Conservation (phyloP, 768 basidiomycete species). For the Boletellus sp. region DNA sequence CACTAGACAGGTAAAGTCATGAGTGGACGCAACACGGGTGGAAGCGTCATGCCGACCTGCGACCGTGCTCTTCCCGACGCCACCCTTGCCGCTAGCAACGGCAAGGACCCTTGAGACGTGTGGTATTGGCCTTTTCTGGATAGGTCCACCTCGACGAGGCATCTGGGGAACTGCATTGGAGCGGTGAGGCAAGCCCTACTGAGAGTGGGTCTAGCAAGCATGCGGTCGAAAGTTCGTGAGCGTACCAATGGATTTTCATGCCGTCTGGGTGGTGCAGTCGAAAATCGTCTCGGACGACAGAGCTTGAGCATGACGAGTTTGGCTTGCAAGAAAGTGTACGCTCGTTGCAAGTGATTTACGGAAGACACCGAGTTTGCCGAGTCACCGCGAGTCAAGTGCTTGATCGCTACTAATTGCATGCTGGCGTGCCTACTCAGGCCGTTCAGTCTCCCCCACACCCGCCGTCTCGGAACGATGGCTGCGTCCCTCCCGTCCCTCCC, state of each 20-base stretch:
- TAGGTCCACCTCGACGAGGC: constrained; percentile 52
- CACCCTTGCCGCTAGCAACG: constrained; percentile 92
- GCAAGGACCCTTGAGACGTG: constrained; percentile 79
- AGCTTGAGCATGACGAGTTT: constrained; percentile 7
- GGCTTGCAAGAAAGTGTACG: no score
- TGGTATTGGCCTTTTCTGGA: constrained; percentile 55
- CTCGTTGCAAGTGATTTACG: no score
- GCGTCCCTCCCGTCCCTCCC: constrained; percentile 39
- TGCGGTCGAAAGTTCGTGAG: not conserved
- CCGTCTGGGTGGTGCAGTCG: constrained; percentile 3
- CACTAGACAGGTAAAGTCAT: constrained; percentile 39
- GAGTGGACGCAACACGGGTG: not conserved
- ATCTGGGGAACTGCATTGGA: constrained; percentile 50
- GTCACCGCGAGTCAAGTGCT: no score
- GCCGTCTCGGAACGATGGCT: constrained; percentile 23
- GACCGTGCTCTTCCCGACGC: constrained; percentile 93
- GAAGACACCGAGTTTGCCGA: no score
- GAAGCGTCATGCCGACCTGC: constrained; percentile 53
- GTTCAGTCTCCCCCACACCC: not conserved
- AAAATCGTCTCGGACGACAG: constrained; percentile 13
- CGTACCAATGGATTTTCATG: constrained; percentile 61
- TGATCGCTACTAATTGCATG: not conserved
- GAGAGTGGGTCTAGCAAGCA: constrained; percentile 13
- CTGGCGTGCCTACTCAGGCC: constrained; percentile 9
- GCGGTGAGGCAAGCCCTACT: constrained; percentile 33